phyloP scores from a whole-genome alignment of 768 basidiomycete species.

The Russula abietina region DNA sequence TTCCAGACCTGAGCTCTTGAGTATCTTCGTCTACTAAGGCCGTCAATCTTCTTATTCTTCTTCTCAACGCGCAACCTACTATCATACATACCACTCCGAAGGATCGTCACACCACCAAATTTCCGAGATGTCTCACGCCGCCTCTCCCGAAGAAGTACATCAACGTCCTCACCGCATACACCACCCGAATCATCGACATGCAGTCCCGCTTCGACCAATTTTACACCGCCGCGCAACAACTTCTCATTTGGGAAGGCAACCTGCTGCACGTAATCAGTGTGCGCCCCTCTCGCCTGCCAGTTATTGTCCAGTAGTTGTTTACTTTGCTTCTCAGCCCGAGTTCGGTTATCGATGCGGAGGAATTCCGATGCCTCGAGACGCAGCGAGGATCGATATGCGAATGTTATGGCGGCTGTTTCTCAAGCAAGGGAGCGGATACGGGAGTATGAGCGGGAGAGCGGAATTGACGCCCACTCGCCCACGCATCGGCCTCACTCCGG shows the following conservation, averaged over 20 bases:
- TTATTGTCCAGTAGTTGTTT: background rate
- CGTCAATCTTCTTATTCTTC: background rate
- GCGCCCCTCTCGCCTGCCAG: background rate
- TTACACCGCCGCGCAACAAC: conserved; percentile 9
- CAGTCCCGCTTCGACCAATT: conserved; percentile 18
- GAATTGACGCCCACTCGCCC: background rate
- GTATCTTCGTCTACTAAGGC: background rate
- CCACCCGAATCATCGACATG: conserved; percentile 22
- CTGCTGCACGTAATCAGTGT: conserved; percentile 11
- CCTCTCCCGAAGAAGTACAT: conserved; percentile 1
- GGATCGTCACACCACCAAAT: background rate
- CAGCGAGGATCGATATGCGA: conserved; percentile 14
- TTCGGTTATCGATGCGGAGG: conserved; percentile 14
- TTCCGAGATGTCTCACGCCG: conserved; percentile 17
- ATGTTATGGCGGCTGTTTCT: conserved; percentile 6
- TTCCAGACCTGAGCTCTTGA: background rate
- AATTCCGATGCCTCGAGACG: conserved; percentile 10
- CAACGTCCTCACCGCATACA: conserved; percentile 5
- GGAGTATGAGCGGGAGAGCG: background rate
- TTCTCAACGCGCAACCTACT: background rate
- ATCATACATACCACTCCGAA: background rate
- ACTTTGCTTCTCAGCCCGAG: conserved; percentile 9
- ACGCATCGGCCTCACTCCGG: conserved; percentile 2
- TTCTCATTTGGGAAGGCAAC: conserved; percentile 4
- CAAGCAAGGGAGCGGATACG: conserved; percentile 15